A percentile compares a stretch with the other conserved stretches of the same genome.
Evolutionary conservation across 352 stramenopile genomes (phyloP).

Genomic region (Phytophthora gonapodyides): DNA sequence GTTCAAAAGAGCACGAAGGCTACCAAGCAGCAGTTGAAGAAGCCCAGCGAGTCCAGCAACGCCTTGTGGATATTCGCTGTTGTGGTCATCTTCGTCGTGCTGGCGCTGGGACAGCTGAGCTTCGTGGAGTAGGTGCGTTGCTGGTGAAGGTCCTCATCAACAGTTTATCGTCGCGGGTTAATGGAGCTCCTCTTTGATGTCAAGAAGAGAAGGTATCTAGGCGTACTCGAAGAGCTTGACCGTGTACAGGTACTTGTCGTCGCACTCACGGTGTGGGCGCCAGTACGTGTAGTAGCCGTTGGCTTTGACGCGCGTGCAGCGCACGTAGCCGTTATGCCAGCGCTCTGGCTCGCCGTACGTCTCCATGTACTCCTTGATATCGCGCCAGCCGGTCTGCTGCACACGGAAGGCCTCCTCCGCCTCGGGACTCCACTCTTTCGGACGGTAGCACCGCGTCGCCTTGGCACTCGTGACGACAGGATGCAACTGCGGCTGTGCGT

Average conservation of each 20-base stretch:
- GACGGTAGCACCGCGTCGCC: constrained; percentile 62
- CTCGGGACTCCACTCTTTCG: constrained; percentile 70
- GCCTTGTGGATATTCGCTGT: constrained; percentile 47
- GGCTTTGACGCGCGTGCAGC: constrained; percentile 80
- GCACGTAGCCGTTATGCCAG: constrained; percentile 77
- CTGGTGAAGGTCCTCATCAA: neutral
- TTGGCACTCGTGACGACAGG: constrained; percentile 60
- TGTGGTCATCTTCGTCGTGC: constrained; percentile 40
- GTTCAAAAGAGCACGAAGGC: neutral
- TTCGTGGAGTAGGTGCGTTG: constrained; percentile 34
- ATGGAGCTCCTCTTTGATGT: constrained; percentile 11
- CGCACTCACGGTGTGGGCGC: constrained; percentile 71
- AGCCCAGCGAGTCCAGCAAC: constrained; percentile 23
- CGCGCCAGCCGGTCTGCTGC: constrained; percentile 72
- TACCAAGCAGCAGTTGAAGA: constrained; percentile 10
- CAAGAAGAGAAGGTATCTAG: constrained; percentile 16
- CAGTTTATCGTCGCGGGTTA: constrained; percentile 25
- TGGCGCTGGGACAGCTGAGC: constrained; percentile 40
- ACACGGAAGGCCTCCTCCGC: constrained; percentile 79
- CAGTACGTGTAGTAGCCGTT: constrained; percentile 88
- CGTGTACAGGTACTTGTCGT: constrained; percentile 82
- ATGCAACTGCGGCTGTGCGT: constrained; percentile 21
- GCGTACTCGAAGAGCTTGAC: constrained; percentile 83
- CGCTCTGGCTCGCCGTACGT: constrained; percentile 73
- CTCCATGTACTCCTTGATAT: constrained; percentile 85